Evolutionary conservation across 345 rosid genomes (phyloP), one percentile per base, ranked within the genome.

Genomic region (Camelina neglecta): DNA sequence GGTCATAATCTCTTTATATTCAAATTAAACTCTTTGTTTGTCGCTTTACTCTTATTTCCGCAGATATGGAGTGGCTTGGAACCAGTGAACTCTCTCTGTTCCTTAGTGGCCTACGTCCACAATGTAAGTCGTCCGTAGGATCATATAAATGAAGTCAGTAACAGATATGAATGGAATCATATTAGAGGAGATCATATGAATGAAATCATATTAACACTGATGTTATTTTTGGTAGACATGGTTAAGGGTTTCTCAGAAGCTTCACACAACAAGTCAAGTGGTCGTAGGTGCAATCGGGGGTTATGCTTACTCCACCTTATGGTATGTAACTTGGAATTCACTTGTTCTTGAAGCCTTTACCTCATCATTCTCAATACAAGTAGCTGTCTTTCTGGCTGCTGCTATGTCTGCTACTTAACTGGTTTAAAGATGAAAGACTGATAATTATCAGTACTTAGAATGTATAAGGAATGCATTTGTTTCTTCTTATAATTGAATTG

Each of bases 201-300:
- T 12, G 12, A 44, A 9, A 63, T 54, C 48, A 6, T 26, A 26
- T 60, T 57, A 21, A 59, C 75, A 51, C 60, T 36, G 21, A 13
- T 78, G 77, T n/a, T 23, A 11, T 75, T 78, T 26, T 72, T 65
- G 73, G 81, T 83, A 92, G 94, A 81, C 86, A 61, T 90, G 93
- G 93, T 76, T 93, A 73, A 85, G 98, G 67, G 93, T 91, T 56
- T 86, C 91, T 0, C 97, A 91, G 70, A 73, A 83, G 61, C 84
- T 88, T 60, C 98, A 93, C 68, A 91, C 98, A 2, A 47, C 79
- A 53, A 81, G 82, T 79, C 98, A 93, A 86, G 86, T 93, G 63
- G 80, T 74, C 0, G 93, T 91, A 11, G 98, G 98, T 54, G 96
- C 90, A 0, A 77, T 79, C 3, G 20, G 83, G 44, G 98, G 98